Percentiles rank a stretch among this genome's conserved stretches.
Evolutionary conservation across 73 alveolate species (phyloP).

Genomic region (Uronychia binucleata): DNA sequence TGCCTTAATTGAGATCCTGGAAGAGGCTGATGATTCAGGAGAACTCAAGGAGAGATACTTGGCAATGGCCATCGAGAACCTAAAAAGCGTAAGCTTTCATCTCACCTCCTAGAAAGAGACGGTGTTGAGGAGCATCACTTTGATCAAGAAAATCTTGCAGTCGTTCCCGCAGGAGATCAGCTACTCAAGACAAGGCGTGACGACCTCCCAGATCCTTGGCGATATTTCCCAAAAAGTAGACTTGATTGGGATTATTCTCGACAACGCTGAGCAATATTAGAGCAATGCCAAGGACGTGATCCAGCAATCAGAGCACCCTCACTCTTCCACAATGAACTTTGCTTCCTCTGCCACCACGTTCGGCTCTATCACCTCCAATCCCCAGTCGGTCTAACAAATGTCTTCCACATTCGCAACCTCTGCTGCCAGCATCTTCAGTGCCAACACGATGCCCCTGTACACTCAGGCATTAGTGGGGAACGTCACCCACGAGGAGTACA

Average conservation of each 20-base stretch:
- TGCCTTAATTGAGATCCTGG: slow-evolving; percentile 27
- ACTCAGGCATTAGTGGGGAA: slow-evolving; percentile 3
- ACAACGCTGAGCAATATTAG: neutral
- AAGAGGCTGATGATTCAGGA: slow-evolving; percentile 17
- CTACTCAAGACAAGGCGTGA: neutral
- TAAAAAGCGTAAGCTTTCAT: neutral
- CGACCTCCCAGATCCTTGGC: slow-evolving; percentile 1
- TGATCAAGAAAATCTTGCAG: neutral
- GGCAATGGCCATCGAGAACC: slow-evolving; percentile 8
- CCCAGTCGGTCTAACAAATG: too few relatives aligned
- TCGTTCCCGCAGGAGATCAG: neutral
- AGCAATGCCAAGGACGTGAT: neutral
- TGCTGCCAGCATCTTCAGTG: too few relatives aligned
- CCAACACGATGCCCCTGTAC: too few relatives aligned
- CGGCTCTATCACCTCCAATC: neutral
- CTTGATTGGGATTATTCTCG: slow-evolving; percentile 15
- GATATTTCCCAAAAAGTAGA: slow-evolving; percentile 16
- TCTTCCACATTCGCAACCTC: too few relatives aligned
- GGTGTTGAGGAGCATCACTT: neutral
- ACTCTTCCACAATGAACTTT: neutral
- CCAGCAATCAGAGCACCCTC: neutral
- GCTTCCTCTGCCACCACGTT: neutral
- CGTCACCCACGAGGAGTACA: slow-evolving; percentile 30
- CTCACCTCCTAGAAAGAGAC: neutral
- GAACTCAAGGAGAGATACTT: slow-evolving; percentile 27